phyloP scores from a whole-genome alignment of 2,329 filamentous ascomycete species.

The Sarocladium oryzae region DNA sequence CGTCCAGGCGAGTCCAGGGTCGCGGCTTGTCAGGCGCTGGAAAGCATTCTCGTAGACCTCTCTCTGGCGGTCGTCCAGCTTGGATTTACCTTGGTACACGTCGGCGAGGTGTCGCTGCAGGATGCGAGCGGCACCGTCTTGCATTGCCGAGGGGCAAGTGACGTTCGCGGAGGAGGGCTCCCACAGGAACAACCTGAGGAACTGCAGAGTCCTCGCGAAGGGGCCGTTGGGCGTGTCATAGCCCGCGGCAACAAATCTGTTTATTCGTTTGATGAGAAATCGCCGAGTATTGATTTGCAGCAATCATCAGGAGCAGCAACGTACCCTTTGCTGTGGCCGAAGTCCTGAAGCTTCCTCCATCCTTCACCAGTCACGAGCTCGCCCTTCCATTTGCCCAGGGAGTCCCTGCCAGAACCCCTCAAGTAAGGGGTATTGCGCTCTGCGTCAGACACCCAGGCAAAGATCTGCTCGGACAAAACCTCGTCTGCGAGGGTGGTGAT shows the following conservation, averaged over 20 bases:
- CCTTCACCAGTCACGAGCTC: slow-evolving; percentile 59
- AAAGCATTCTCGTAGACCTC: slow-evolving; percentile 46
- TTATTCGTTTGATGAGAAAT: background rate
- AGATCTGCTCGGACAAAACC: slow-evolving; percentile 47
- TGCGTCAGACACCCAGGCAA: slow-evolving; percentile 54
- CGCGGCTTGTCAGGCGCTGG: slow-evolving; percentile 44
- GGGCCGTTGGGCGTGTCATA: slow-evolving; percentile 47
- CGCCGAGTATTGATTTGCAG: too few relatives aligned
- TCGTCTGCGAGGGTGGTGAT: slow-evolving; percentile 42
- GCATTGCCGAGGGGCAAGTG: slow-evolving; percentile 62
- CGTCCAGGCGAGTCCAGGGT: slow-evolving; percentile 52
- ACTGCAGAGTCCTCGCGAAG: slow-evolving; percentile 53
- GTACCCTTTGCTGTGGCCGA: slow-evolving; percentile 49
- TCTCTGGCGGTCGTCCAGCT: slow-evolving; percentile 24
- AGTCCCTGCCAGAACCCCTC: slow-evolving; percentile 47
- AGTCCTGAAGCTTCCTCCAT: slow-evolving; percentile 56
- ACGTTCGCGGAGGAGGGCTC: slow-evolving; percentile 52
- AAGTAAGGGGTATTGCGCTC: slow-evolving; percentile 60
- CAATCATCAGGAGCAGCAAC: too few relatives aligned
- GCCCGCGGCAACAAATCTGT: slow-evolving; percentile 49
- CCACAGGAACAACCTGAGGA: slow-evolving; percentile 52
- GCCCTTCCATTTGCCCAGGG: slow-evolving; percentile 53
- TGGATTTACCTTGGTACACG: slow-evolving; percentile 10
- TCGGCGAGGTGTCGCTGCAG: slow-evolving; percentile 36
- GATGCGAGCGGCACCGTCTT: slow-evolving; percentile 52